Conservation (phyloP, 1,284 basidiomycete genomes). For the Puccinia hordei region DNA sequence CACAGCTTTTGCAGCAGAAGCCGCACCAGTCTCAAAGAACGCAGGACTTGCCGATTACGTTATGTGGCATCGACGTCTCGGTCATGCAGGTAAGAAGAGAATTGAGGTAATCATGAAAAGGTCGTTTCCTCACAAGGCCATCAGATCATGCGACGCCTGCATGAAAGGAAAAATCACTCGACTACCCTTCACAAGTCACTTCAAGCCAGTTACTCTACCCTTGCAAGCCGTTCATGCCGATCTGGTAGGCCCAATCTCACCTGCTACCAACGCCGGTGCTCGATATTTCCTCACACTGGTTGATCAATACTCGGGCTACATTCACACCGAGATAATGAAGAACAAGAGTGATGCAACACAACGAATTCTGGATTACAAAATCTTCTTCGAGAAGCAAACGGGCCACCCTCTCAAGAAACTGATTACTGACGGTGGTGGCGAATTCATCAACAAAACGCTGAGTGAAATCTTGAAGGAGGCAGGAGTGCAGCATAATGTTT, state of each 20-base stretch:
- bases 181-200: too few relatives aligned
- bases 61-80: too few relatives aligned
- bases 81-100: too few relatives aligned
- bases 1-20: too few relatives aligned
- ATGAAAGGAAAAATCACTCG: too few relatives aligned
- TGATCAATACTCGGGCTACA: background rate
- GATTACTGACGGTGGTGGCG: background rate
- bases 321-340: background rate
- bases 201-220: background rate
- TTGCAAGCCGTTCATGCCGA: background rate
- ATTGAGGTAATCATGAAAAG: too few relatives aligned
- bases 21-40: too few relatives aligned
- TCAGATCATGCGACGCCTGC: too few relatives aligned
- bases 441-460: background rate
- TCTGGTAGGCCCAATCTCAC: background rate
- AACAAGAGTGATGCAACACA: too few relatives aligned
- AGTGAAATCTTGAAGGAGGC: background rate
- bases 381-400: background rate
- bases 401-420: background rate
- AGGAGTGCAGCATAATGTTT: background rate
- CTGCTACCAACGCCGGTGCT: background rate
- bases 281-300: background rate
- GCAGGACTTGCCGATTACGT: too few relatives aligned
- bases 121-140: too few relatives aligned
- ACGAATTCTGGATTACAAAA: background rate